Percentiles rank a stretch among this genome's conserved stretches.
Evolutionary conservation across 805 yeast genomes (phyloP).

Genomic region (Candida sanyiensis): DNA sequence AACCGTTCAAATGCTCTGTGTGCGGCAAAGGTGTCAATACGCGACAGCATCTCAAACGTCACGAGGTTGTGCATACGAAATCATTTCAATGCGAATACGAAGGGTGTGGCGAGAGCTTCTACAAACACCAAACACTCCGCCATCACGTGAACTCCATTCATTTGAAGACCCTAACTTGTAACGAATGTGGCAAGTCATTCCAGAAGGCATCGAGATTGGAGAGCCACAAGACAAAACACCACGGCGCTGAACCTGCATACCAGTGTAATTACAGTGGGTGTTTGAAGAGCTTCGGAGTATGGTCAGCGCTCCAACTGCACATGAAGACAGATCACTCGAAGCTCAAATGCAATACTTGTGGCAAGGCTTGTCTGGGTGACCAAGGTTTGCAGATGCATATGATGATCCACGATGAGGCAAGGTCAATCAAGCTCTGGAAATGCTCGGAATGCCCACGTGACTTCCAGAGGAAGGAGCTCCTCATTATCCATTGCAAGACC

Average conservation of each 20-base stretch:
- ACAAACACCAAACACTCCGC: constrained; percentile 68
- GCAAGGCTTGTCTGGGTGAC: constrained; percentile 66
- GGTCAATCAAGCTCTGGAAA: constrained; percentile 44
- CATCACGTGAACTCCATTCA: constrained; percentile 68
- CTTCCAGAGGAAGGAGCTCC: constrained; percentile 51
- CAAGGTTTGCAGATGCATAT: constrained; percentile 68
- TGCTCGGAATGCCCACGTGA: constrained; percentile 50
- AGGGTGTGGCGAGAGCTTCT: constrained; percentile 62
- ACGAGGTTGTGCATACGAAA: constrained; percentile 72
- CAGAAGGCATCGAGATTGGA: constrained; percentile 58
- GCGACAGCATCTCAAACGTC: constrained; percentile 75
- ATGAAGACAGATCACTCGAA: constrained; percentile 69
- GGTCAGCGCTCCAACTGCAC: constrained; percentile 72
- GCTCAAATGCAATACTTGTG: constrained; percentile 57
- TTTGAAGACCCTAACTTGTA: constrained; percentile 46
- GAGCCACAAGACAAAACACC: constrained; percentile 62
- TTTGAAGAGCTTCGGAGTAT: constrained; percentile 52
- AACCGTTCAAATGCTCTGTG: constrained; percentile 64
- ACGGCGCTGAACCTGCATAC: constrained; percentile 49
- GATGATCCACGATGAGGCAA: constrained; percentile 56
- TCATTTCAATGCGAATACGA: constrained; percentile 56
- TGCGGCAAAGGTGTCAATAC: constrained; percentile 85
- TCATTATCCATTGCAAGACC: constrained; percentile 50
- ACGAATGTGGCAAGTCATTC: constrained; percentile 58
- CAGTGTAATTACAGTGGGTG: constrained; percentile 64